Base-by-base conservation (phyloP, 2,329 filamentous ascomycete species). In the Trichocomaceae sp. region DNA sequence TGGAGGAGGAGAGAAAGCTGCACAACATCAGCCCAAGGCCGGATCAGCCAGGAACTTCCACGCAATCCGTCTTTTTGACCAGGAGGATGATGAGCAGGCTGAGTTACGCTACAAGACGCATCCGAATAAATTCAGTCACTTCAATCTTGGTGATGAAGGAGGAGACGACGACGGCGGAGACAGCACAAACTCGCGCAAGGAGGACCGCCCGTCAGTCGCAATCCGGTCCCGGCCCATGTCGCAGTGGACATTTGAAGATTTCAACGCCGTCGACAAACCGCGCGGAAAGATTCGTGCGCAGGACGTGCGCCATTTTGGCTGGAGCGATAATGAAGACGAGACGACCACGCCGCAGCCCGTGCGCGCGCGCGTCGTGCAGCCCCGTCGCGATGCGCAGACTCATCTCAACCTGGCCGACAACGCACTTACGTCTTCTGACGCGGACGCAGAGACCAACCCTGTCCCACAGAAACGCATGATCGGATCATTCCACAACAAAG, bases 211-310 rank as follows among this genome's bases (percentile, higher is more conserved):
- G 7, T 29, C 26, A 29, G 26, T 29, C 7, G 26, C 9, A 57
- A 55, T 52, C 58, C 63, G 53, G 61, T 61, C 62, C 65, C 77
- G 78, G 53, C 85, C 89, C 67, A 76, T 79, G 57, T 84, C 84
- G 60, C 85, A 88, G 59, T 96, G 92, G 90, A 83, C 84, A 48
- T 97, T 97, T 70, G 83, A 89, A 58, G 90, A 96, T 72, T 95
- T 95, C 64, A 76, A 77, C 15, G 96, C 91, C 0, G 92, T 92
- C 0, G 81, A 86, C 60, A 96, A 95, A 77, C 77, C 82, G 47
- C 78, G 80, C 4, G 74, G 78, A 46, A 87, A 86, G 69, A 69
- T 80, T 52, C 80, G 84, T 57, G 75, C 79, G 39, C 83, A 90
- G 65, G 84, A 93, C 58, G 80, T 85, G 57, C 86, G 88, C 54